phyloP scores from a whole-genome alignment of 306 rosid species.

The Rosa lucieae region DNA sequence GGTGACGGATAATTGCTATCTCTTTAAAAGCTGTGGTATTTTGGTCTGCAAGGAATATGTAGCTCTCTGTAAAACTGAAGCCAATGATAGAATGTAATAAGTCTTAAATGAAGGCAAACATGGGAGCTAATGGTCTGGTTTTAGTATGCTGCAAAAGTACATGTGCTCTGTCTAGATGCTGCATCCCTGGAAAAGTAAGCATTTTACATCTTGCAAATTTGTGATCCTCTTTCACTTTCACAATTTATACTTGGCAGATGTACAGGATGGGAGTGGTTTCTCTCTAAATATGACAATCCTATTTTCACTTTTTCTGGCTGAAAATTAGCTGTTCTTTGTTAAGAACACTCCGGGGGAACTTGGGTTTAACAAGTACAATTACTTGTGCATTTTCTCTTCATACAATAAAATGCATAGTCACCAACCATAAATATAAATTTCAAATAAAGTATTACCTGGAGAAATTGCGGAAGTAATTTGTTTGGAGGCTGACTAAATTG shows the following conservation, averaged over 20 bases:
- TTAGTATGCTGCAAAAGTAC: not conserved
- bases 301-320: not conserved
- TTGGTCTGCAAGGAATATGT: slow-evolving; percentile 61
- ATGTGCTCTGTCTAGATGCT: not conserved
- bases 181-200: not conserved
- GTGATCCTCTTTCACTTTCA: not conserved
- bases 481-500: slow-evolving; percentile 91
- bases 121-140: not conserved
- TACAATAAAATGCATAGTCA: slow-evolving; percentile 17
- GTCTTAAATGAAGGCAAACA: not conserved
- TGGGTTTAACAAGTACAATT: not conserved
- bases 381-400: slow-evolving; percentile 2
- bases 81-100: not conserved
- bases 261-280: not conserved
- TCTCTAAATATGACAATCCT: not conserved
- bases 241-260: not conserved
- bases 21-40: slow-evolving; percentile 90
- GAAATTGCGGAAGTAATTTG: slow-evolving; percentile 90
- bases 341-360: not conserved
- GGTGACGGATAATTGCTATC: slow-evolving; percentile 88
- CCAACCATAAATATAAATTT: slow-evolving; percentile 8
- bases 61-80: not conserved
- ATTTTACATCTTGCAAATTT: not conserved
- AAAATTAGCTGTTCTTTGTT: not conserved
- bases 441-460: slow-evolving; percentile 55